These are phyloP conservation scores for Yamadazyma buinensis DNA, from an alignment of 1,139 yeast genomes.

Conservation along the genomic window DNA sequence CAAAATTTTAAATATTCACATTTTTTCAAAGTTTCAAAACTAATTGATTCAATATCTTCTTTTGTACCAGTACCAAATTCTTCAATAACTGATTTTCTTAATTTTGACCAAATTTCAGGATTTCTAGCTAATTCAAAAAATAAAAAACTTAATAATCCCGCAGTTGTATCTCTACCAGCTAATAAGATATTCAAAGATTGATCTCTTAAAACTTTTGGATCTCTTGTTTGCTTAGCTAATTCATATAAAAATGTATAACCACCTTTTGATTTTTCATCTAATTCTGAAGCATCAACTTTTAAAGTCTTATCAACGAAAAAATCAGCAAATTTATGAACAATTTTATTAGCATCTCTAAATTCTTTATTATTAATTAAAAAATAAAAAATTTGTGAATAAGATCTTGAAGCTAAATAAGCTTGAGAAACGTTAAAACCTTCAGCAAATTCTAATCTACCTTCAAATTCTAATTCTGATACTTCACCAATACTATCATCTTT, in stretches of 20 bases:
- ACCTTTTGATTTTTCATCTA: constrained; percentile 32
- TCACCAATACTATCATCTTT: constrained; percentile 49
- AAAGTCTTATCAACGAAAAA: constrained; percentile 25
- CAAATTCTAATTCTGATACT: constrained; percentile 28
- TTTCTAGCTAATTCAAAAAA: constrained; percentile 40
- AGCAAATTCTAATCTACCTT: constrained; percentile 20
- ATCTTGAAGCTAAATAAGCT: constrained; percentile 25
- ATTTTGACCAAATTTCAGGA: constrained; percentile 32
- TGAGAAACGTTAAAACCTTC: constrained; percentile 30
- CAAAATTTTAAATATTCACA: constrained; percentile 46
- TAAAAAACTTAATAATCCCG: constrained; percentile 41
- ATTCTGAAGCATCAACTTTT: constrained; percentile 22
- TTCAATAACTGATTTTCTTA: constrained; percentile 28
- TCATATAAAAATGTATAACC: constrained; percentile 44
- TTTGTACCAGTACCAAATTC: constrained; percentile 36
- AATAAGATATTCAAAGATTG: constrained; percentile 42
- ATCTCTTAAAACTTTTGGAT: constrained; percentile 39
- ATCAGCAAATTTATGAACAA: constrained; percentile 34
- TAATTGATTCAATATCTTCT: constrained; percentile 25
- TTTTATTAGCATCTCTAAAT: constrained; percentile 24
- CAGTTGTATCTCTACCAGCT: constrained; percentile 49
- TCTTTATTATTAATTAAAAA: constrained; percentile 26
- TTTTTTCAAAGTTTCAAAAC: constrained; percentile 47
- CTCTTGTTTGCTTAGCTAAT: constrained; percentile 42
- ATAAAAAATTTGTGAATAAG: constrained; percentile 26